Base-by-base conservation (phyloP, 805 yeast genomes). In the Candida maris region DNA sequence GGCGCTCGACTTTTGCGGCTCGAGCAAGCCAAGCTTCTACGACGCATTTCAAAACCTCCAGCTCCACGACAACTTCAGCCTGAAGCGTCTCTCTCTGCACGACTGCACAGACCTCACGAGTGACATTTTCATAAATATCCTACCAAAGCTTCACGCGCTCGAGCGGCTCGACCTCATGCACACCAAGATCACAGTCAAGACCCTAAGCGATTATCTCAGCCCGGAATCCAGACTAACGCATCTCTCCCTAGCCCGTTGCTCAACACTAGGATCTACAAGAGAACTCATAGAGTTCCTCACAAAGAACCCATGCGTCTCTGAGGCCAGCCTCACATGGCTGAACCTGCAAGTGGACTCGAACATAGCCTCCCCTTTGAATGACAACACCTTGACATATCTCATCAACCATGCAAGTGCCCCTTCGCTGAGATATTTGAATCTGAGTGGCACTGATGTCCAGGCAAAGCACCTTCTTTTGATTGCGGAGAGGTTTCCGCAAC, bases 1-100 rank as follows among this genome's bases (percentile, higher is more conserved):
- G 57, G 76, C 85, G 1, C 61, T 88, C 9, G 97, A 88, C 60
- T 86, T 88, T 45, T 88, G 96, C 59, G 97, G 96, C 6, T 85
- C 94, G 25, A 76, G 86, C 5, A 82, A 85, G 30, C 67, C 65
- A 24, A 63, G 54, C 20, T 85, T 87, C 54, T 76, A 78, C 9
- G 49, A 65, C 10, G 80, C 84, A 17, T 81, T 86, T 49, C 64
- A 69, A 13, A 51, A 63, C 14, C 57, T 75, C 16, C 49, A 35
- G n/a, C 56, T 68, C 28, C 52, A 40, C 39, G 47, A 36, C 17
- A 56, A 39, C 35, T 38, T 46, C 19, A 50, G 49, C 23, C 47
- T 64, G 45, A 52, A 72, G 49, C 67, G 75, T 40, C 50, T 89
- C 8, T 85, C 95, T 0, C 75, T 89, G 52, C 95, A 88, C 61